Conservation (phyloP, 192 early-diverging fungal species). For the Entomortierella parvispora region DNA sequence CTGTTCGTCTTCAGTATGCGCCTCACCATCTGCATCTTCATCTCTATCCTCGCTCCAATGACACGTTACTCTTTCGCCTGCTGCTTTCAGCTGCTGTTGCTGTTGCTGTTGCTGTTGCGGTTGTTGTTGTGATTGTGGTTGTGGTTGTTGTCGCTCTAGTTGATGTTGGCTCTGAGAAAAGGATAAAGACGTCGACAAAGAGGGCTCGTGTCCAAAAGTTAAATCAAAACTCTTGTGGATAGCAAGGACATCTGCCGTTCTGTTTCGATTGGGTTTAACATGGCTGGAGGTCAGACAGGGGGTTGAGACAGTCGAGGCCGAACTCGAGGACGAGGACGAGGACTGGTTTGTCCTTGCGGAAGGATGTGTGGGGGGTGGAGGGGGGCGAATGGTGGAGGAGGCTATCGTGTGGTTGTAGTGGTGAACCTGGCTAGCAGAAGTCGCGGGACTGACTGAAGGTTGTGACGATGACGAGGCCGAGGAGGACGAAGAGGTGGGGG, state of each 20-base stretch:
- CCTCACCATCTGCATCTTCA: too few relatives aligned
- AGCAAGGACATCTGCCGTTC: slow-evolving; percentile 21
- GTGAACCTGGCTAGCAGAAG: too few relatives aligned
- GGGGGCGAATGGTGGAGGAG: background rate
- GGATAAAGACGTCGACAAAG: slow-evolving; percentile 1
- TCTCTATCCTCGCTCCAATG: background rate
- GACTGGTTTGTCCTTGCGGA: too few relatives aligned
- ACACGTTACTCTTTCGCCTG: too few relatives aligned
- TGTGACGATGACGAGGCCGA: slow-evolving; percentile 16
- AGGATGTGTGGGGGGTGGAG: slow-evolving; percentile 6
- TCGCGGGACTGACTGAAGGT: too few relatives aligned
- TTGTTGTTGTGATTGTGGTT: background rate
- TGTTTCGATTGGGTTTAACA: slow-evolving; percentile 26
- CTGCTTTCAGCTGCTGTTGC: background rate
- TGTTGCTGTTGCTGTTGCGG: background rate
- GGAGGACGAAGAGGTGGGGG: slow-evolving; percentile 1
- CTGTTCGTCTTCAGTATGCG: too few relatives aligned
- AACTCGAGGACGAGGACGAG: too few relatives aligned
- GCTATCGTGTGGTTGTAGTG: too few relatives aligned
- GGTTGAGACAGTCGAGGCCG: background rate
- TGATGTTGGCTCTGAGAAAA: slow-evolving; percentile 1
- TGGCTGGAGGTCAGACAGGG: slow-evolving; percentile 38
- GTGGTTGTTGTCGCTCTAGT: background rate
- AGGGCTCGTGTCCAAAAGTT: background rate
- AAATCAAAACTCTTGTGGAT: slow-evolving; percentile 36